Percentiles rank a stretch among this genome's conserved stretches.
Conservation (phyloP, 2,329 filamentous ascomycete species). For the Didymosphaeria variabile region DNA sequence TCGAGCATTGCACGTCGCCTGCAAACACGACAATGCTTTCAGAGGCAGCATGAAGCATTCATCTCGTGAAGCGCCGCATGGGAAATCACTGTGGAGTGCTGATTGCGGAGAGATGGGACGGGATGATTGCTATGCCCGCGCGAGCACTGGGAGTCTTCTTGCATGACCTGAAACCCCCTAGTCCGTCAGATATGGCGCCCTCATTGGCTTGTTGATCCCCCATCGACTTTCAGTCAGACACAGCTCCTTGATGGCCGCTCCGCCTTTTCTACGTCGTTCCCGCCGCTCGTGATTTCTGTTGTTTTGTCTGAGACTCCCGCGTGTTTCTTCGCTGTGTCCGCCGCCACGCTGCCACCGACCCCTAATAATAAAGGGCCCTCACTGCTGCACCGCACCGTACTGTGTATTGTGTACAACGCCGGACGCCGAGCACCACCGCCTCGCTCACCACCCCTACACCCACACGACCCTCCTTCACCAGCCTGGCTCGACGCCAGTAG, state of each 20-base stretch:
- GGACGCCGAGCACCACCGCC: conserved; percentile 8
- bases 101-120: conserved; percentile 9
- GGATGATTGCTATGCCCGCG: conserved; percentile 4
- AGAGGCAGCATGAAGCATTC: neutral
- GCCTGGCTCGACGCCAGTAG: neutral
- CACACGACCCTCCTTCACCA: conserved; percentile 6
- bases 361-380: conserved; percentile 18
- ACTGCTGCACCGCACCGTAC: neutral
- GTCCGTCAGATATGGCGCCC: neutral
- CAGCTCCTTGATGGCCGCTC: conserved; percentile 9
- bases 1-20: neutral
- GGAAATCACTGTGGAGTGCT: neutral
- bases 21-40: neutral
- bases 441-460: conserved; percentile 7
- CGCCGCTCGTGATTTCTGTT: conserved; percentile 23
- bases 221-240: conserved; percentile 10
- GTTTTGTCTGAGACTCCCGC: conserved; percentile 32
- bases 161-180: conserved; percentile 3
- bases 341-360: conserved; percentile 10
- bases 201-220: too few species aligned
- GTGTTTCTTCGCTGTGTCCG: conserved; percentile 25
- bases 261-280: conserved; percentile 20
- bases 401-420: conserved; percentile 10
- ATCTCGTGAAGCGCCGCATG: neutral
- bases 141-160: neutral